A percentile compares a stretch with the other conserved stretches of the same genome.
phyloP scores from a whole-genome alignment of 257 asterid species.

The Gardenia jasminoides region DNA sequence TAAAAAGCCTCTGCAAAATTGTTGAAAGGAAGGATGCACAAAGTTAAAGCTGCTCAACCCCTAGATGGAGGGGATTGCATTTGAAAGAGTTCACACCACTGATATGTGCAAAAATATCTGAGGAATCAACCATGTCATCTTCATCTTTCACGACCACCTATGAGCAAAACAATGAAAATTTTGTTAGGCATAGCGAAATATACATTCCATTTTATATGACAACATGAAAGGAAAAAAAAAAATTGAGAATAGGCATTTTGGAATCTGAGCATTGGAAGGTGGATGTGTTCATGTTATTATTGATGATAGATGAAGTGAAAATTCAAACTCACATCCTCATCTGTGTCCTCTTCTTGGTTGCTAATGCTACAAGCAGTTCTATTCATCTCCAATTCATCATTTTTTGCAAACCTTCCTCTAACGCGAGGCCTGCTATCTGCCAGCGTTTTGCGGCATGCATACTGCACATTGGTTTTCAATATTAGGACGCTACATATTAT shows the following conservation, averaged over 20 bases:
- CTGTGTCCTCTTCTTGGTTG: conserved; percentile 64
- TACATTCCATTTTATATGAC: background rate
- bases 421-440: conserved; percentile 95
- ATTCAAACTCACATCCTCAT: conserved; percentile 40
- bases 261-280: background rate
- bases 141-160: conserved; percentile 63
- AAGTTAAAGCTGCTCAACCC: conserved; percentile 36
- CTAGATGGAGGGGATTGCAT: conserved; percentile 76
- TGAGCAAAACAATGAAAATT: background rate
- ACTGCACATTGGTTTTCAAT: conserved; percentile 39
- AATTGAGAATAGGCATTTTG: background rate
- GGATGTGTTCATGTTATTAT: background rate
- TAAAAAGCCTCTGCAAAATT: conserved; percentile 33
- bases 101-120: conserved; percentile 63
- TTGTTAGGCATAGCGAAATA: background rate
- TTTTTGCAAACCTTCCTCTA: conserved; percentile 86
- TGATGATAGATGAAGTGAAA: background rate
- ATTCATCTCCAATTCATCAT: conserved; percentile 57
- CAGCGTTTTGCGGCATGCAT: conserved; percentile 87
- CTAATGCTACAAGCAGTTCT: conserved; percentile 36
- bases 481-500: background rate
- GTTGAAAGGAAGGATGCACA: conserved; percentile 8
- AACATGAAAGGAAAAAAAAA: background rate
- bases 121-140: conserved; percentile 48
- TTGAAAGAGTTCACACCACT: conserved; percentile 78